Base-by-base conservation (phyloP, 495 filamentous ascomycete genomes). In the Hyaloscypha hepaticicola region DNA sequence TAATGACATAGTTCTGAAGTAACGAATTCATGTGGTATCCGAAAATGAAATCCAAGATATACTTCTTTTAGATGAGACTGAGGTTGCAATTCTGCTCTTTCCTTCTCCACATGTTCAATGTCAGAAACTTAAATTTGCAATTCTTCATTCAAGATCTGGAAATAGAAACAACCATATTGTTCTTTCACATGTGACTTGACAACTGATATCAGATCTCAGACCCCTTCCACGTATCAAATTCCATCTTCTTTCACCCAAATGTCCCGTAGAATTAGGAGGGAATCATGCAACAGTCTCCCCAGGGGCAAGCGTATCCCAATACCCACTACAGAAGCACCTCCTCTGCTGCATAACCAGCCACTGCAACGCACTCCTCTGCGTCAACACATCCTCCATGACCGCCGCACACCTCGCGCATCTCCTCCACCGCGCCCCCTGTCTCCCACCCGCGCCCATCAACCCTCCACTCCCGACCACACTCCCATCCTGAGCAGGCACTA, bases 301-400 rank as follows among this genome's bases (percentile, higher is more conserved):
- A 19, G 64, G 31, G 26, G 71, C 69, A 49, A 79, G 45, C 51
- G 82, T 61, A 52, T 75, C 77, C 78, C 82, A 82, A 52, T 73
- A 74, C 5, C 82, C 82, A 2, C 77, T 78, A 66, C 84, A 87
- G 58, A 76, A 75, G 62, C 84, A 87, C 58, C 76, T 72, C 58
- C 76, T 71, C 66, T 85, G 81, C 75, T 82, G 80, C 60, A 77
- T 76, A 38, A 82, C 66, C 61, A 87, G 68, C 75, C 82, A 86
- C 34, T 75, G 74, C 48, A 81, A 74, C 14, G 76, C 76, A 21
- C 76, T 76, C 58, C 74, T 78, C 22, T 72, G 66, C 16, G 59
- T 73, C 31, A 68, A 63, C 14, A 84, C 63, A 72, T 90, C 88
- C 73, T 88, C 88, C 84, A 86, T 88, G 21, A 87, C 79, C 25